phyloP scores from a whole-genome alignment of 2,329 filamentous ascomycete genomes.

The Aspergillus pseudonomiae region DNA sequence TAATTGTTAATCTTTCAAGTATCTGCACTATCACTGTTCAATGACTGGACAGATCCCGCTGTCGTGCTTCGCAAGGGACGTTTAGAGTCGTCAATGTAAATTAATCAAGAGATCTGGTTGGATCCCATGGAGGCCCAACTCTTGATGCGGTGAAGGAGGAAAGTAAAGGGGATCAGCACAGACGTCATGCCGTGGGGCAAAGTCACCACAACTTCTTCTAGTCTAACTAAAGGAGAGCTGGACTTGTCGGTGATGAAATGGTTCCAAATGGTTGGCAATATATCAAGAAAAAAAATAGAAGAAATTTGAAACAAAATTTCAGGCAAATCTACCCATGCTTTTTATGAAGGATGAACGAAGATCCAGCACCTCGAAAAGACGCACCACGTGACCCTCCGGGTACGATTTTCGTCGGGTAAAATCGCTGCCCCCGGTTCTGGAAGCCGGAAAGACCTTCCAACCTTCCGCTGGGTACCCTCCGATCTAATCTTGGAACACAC shows the following conservation, averaged over 20 bases:
- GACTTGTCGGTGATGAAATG: neutral
- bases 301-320: neutral
- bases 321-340: neutral
- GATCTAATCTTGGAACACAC: neutral
- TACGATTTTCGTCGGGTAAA: slow-evolving; percentile 28
- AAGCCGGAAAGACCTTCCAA: neutral
- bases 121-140: slow-evolving; percentile 22
- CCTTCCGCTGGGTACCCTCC: neutral
- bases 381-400: slow-evolving; percentile 22
- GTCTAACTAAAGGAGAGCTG: neutral
- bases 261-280: neutral
- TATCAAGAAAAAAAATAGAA: neutral
- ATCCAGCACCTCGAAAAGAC: slow-evolving; percentile 8
- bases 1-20: neutral
- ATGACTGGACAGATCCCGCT: slow-evolving; percentile 25
- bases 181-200: slow-evolving; percentile 30
- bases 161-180: slow-evolving; percentile 13
- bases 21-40: slow-evolving; percentile 3
- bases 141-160: slow-evolving; percentile 29
- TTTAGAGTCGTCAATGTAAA: slow-evolving; percentile 10
- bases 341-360: neutral
- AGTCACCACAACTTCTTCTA: neutral
- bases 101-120: slow-evolving; percentile 20
- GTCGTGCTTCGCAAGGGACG: slow-evolving; percentile 12
- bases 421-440: slow-evolving; percentile 15